Evolutionary conservation across 495 filamentous ascomycete genomes (phyloP), one percentile per base, ranked within the genome.

Genomic region (Aspergillus homomorphus): DNA sequence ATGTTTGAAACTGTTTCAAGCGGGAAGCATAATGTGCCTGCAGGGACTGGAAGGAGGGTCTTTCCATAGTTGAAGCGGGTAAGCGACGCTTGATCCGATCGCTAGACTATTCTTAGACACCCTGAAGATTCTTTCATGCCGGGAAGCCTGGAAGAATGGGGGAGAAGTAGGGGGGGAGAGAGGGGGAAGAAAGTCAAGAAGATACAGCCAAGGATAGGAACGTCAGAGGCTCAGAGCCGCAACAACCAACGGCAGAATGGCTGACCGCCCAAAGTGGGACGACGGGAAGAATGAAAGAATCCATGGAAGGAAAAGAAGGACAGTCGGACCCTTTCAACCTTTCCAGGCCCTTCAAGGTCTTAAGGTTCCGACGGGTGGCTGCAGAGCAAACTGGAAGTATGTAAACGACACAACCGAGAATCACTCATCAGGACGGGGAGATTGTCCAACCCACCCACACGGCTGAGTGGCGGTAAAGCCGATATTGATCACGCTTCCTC

Each of bases 1-100:
- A 87, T 15, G 74, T 61, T 20, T 80, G 73, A 61, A 90, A 90
- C 30, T 72, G 70, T 62, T 82, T 75, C 54, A 90, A 74, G 12
- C 82, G 76, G 3, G 71, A 71, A 18, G 69, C 62, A 60, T 77
- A 78, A 14, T 69, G 65, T 1, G 59, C 26, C 33, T 67, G 65
- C 15, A 73, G 65, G 2, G 64, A 66, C 64, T 51, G 75, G 57
- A 75, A 80, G 69, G 78, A 78, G 69, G 68, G 51, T 43, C 54
- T 51, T 56, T 61, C 62, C 55, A 56, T 60, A 38, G 22, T 24
- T 46, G 42, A 57, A 51, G 28, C n/a, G 38, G 56, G 14, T 30
- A 8, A 5, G 4, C 23, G 24, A 30, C 16, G 48, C 16, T 22
- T 21, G 45, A 46, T 30, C 24, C 48, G 23, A 51, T 10, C 18